Conservation (phyloP, 306 rosid genomes). For the Lotus japonicus region DNA sequence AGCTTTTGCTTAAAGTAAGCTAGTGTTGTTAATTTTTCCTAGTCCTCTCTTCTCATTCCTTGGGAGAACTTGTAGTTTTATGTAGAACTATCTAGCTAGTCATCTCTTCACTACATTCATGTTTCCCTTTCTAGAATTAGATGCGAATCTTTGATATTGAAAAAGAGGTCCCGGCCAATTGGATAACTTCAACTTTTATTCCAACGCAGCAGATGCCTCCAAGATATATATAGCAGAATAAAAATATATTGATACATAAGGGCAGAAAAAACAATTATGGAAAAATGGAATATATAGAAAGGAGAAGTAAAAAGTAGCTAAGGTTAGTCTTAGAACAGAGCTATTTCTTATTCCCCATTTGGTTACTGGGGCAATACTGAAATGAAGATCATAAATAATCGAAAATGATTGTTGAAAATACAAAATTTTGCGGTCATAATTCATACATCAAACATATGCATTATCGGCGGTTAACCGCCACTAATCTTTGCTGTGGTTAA, state of each 20-base stretch:
- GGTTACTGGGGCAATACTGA: neutral
- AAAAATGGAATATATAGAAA: too few species aligned
- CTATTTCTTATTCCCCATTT: neutral
- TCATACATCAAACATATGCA: too few species aligned
- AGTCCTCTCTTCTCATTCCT: too few species aligned
- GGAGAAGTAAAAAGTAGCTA: too few species aligned
- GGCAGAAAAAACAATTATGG: neutral
- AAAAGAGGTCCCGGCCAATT: conserved; percentile 42
- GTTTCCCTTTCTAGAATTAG: conserved; percentile 45
- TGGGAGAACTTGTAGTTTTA: neutral
- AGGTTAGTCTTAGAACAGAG: too few species aligned
- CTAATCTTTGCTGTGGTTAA: too few species aligned
- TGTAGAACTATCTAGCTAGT: neutral
- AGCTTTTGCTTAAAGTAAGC: too few species aligned
- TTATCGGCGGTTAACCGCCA: too few species aligned
- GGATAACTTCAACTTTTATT: conserved; percentile 55
- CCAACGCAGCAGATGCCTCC: conserved; percentile 56
- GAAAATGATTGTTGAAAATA: too few species aligned
- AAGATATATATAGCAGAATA: conserved; percentile 26
- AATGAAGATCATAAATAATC: neutral
- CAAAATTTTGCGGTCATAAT: too few species aligned
- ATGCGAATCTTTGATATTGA: conserved; percentile 31
- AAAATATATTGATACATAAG: neutral
- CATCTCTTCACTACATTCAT: neutral
- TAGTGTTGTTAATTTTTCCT: too few species aligned